A percentile compares a stretch with the other conserved stretches of the same genome.
phyloP scores from a whole-genome alignment of 1,139 yeast genomes.

The Wickerhamiella pararugosa region DNA sequence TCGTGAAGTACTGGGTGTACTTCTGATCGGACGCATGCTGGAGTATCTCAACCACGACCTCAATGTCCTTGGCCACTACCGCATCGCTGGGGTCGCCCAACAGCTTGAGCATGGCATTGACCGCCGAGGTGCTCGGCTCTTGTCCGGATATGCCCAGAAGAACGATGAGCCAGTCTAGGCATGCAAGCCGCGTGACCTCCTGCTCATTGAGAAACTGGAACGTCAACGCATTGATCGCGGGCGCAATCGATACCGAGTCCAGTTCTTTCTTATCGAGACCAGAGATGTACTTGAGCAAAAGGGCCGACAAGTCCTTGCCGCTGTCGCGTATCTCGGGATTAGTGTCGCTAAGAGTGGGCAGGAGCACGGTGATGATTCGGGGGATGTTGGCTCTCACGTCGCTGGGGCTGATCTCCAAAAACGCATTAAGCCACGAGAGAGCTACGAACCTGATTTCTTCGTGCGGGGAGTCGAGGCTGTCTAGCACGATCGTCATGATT shows the following conservation, averaged over 20 bases:
- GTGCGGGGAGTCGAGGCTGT: constrained; percentile 59
- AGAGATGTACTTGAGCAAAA: constrained; percentile 19
- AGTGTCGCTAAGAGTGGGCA: constrained; percentile 42
- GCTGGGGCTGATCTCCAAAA: constrained; percentile 60
- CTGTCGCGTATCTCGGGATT: constrained; percentile 37
- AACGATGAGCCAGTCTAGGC: constrained; percentile 82
- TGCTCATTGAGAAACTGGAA: constrained; percentile 51
- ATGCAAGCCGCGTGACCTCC: constrained; percentile 70
- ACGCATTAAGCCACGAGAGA: constrained; percentile 66
- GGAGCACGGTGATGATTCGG: constrained; percentile 38
- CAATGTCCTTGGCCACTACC: constrained; percentile 65
- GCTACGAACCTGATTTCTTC: constrained; percentile 71
- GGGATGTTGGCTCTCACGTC: constrained; percentile 58
- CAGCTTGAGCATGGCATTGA: constrained; percentile 66
- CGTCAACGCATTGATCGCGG: constrained; percentile 46
- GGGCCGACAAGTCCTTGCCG: constrained; percentile 36
- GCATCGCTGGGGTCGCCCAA: constrained; percentile 76
- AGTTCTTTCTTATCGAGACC: constrained; percentile 7
- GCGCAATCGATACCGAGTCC: constrained; percentile 32
- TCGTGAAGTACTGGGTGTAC: constrained; percentile 61
- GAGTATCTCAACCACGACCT: constrained; percentile 65
- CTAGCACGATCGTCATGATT: constrained; percentile 63
- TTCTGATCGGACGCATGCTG: constrained; percentile 63
- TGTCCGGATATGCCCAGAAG: constrained; percentile 59
- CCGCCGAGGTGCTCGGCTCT: constrained; percentile 51